Evolutionary conservation across 2,329 filamentous ascomycete species (phyloP).

Genomic region (Stagonosporopsis rhizophila): DNA sequence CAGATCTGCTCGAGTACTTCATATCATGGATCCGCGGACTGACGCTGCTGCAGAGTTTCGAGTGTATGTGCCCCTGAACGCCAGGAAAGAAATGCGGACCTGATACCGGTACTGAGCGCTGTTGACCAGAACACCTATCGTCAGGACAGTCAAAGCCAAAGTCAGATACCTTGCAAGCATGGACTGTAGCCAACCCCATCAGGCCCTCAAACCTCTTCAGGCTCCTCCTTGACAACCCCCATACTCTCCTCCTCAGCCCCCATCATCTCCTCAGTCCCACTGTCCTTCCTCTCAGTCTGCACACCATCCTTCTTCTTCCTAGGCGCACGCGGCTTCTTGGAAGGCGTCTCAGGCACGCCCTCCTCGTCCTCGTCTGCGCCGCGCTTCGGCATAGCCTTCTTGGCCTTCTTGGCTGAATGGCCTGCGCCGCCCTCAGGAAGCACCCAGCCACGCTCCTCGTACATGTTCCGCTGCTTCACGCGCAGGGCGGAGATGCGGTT

Average conservation of each 20-base stretch:
- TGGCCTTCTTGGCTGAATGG: constrained; percentile 6
- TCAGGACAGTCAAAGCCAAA: neutral
- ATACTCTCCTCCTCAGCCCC: neutral
- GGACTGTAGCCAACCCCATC: neutral
- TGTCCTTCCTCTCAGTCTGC: constrained; percentile 4
- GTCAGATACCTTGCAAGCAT: no score
- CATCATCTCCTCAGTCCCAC: constrained; percentile 2
- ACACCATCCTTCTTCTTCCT: constrained; percentile 16
- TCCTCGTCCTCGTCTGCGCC: neutral
- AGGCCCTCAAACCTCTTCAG: neutral
- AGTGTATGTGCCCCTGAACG: neutral
- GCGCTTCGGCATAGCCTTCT: constrained; percentile 6
- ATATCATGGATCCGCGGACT: neutral
- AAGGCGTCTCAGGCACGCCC: constrained; percentile 1
- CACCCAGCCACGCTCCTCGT: constrained; percentile 23
- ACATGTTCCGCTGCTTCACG: constrained; percentile 21
- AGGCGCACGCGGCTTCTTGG: constrained; percentile 16
- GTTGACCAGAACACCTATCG: neutral
- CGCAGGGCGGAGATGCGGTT: constrained; percentile 25
- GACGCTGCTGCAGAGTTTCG: neutral
- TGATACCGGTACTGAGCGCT: neutral
- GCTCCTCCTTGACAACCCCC: constrained; percentile 4
- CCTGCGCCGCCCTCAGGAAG: constrained; percentile 20
- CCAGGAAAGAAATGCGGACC: neutral
- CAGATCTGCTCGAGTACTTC: neutral